phyloP scores from a whole-genome alignment of 805 yeast species.

The Deakozyma indianensis region DNA sequence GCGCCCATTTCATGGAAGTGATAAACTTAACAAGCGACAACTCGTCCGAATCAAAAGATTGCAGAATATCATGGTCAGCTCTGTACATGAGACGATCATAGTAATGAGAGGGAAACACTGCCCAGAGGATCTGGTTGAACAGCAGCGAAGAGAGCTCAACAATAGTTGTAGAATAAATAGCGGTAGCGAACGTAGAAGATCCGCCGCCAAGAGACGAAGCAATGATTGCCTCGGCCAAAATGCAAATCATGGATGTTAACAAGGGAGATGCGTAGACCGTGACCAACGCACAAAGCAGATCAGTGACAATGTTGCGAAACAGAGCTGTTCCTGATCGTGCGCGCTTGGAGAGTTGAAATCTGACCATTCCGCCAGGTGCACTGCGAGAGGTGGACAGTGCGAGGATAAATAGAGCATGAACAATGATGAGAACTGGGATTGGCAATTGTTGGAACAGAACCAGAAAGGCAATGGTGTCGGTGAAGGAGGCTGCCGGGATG shows the following conservation, averaged over 20 bases:
- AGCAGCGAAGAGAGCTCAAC: constrained; percentile 13
- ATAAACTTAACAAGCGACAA: not conserved
- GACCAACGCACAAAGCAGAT: constrained; percentile 6
- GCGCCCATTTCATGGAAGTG: constrained; percentile 14
- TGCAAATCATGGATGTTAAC: constrained; percentile 8
- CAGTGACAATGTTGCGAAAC: not conserved
- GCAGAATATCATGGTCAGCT: constrained; percentile 2
- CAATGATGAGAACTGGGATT: constrained; percentile 12
- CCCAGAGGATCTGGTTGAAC: constrained; percentile 10
- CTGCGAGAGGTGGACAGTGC: constrained; percentile 8
- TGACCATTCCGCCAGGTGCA: not conserved
- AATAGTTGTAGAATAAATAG: constrained; percentile 17
- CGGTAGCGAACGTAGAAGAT: constrained; percentile 14
- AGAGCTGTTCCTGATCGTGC: not conserved
- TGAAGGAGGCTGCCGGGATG: constrained; percentile 12
- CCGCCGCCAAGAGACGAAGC: constrained; percentile 21
- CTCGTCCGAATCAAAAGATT: not conserved
- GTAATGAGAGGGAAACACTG: constrained; percentile 7
- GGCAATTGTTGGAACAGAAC: constrained; percentile 20
- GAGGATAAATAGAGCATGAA: constrained; percentile 16
- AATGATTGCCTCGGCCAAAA: constrained; percentile 19
- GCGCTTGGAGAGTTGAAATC: not conserved
- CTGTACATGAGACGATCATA: not conserved
- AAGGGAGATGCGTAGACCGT: constrained; percentile 10
- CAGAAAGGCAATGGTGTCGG: constrained; percentile 22